Base-by-base conservation (phyloP, 768 basidiomycete species). In the Lactarius pseudohatsudake region DNA sequence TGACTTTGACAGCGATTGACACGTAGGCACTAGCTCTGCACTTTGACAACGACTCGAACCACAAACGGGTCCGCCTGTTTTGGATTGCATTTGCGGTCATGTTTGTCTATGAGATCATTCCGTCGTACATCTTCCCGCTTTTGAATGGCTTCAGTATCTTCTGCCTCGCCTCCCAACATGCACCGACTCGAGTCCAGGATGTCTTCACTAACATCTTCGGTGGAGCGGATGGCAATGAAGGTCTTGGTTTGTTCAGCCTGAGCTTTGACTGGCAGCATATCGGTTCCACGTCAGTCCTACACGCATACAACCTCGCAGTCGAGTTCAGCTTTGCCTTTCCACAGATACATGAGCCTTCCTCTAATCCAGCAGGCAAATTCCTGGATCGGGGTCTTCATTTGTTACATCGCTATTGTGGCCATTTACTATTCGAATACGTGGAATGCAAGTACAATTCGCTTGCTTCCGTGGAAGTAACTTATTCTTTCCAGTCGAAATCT, bases 211-310 rank as follows among this genome's bases (percentile, higher is more conserved):
- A 86, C 64, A 67, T 90, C 0, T 89, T 90, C 65, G 89, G 89
- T 34, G 89, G 89, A 6, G 77, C 83, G 3, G 79, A 84, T 41
- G 86, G 82, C 34, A 90, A 90, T 70, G 88, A 90, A 73, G 88
- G 87, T 0, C 77, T 90, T 47, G 88, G 88, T 0, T 71, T 89
- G 22, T 63, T 85, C 47, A 84, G 82, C 40, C 64, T 90, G 50
- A 84, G 84, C n/a, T 81, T 89, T 56, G 88, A 89, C 70, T 90
- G 86, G 86, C 85, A 86, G 66, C 86, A 86, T 69, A 85, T 87
- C 67, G 81, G 81, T 0, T 84, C 85, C 18, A 43, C 34, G 70
- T 74, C 47, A 22, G 74, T 71, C n/a, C 3, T 18, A 15, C 7
- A n/a, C 36, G 15, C 22, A 43, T 22, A n/a, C 47, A 8, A 18